These are phyloP conservation scores for Tagetes patula DNA, from an alignment of 129 eudicot species.

Conservation along the genomic window DNA sequence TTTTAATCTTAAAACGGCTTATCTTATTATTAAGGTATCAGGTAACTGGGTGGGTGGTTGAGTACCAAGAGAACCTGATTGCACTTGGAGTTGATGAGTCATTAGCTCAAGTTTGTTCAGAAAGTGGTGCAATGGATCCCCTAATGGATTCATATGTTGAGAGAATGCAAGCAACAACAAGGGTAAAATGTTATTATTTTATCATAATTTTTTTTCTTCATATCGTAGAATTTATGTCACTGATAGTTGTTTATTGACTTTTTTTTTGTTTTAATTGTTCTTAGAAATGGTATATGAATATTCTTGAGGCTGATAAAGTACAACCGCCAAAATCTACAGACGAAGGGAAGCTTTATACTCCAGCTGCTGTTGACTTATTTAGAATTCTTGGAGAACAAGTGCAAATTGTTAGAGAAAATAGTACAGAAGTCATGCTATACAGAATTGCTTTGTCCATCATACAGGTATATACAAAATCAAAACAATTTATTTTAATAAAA, in stretches of 20 bases:
- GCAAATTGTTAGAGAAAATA: conserved; percentile 90
- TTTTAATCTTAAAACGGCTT: not conserved
- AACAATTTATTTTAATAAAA: not conserved
- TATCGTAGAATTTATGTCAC: not conserved
- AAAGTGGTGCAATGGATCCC: conserved; percentile 99
- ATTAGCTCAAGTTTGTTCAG: conserved; percentile 99
- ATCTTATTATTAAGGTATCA: conserved; percentile 26
- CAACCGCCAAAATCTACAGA: conserved; percentile 95
- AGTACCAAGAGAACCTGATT: conserved; percentile 88
- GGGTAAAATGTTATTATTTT: conserved; percentile 43
- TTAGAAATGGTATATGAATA: conserved; percentile 97
- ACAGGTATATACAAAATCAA: conserved; percentile 54
- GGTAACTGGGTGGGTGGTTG: conserved; percentile 99
- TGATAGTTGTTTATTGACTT: not conserved
- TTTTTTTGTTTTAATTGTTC: conserved; percentile 10
- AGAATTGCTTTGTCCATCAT: conserved; percentile 91
- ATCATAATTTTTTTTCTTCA: not conserved
- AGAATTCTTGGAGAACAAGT: conserved; percentile 97
- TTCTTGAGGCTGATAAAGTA: conserved; percentile 91
- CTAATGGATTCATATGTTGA: conserved; percentile 97
- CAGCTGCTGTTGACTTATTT: conserved; percentile 96
- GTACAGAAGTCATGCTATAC: conserved; percentile 96
- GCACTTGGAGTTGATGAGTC: conserved; percentile 97
- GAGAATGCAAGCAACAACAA: conserved; percentile 98
- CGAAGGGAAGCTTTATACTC: conserved; percentile 94